Evolutionary conservation across 805 yeast species (phyloP).

Genomic region (Kuraishia piskuri): DNA sequence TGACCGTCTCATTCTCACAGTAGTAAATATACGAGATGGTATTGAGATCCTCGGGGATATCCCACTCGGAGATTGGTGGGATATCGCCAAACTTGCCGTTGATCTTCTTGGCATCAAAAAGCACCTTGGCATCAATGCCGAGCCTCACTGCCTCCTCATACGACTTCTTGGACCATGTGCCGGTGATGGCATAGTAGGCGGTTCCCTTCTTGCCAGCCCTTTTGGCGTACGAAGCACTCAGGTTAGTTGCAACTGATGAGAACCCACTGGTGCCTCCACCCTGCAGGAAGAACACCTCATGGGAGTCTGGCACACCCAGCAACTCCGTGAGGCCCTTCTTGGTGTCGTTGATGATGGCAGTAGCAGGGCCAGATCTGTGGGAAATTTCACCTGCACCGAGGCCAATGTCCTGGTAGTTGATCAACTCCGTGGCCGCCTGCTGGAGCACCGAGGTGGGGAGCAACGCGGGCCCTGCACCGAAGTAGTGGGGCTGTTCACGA

Average conservation of each 20-base stretch:
- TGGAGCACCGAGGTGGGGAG: slow-evolving; percentile 78
- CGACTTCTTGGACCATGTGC: slow-evolving; percentile 90
- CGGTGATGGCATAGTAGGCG: slow-evolving; percentile 85
- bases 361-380: slow-evolving; percentile 85
- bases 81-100: slow-evolving; percentile 56
- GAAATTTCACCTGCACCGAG: slow-evolving; percentile 95
- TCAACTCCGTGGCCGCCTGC: slow-evolving; percentile 78
- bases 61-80: slow-evolving; percentile 62
- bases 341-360: slow-evolving; percentile 66
- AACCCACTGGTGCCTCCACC: slow-evolving; percentile 98
- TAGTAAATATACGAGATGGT: slow-evolving; percentile 79
- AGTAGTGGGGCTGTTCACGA: slow-evolving; percentile 71
- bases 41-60: slow-evolving; percentile 42
- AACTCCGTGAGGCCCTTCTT: slow-evolving; percentile 58
- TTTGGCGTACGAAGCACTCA: slow-evolving; percentile 59
- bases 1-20: slow-evolving; percentile 96
- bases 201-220: slow-evolving; percentile 68
- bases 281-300: slow-evolving; percentile 90
- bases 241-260: slow-evolving; percentile 76
- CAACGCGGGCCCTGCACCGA: slow-evolving; percentile 98
- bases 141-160: slow-evolving; percentile 79
- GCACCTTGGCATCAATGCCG: slow-evolving; percentile 64
- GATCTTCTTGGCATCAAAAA: slow-evolving; percentile 53
- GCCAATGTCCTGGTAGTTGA: slow-evolving; percentile 61
- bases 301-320: slow-evolving; percentile 77